Conservation (phyloP, 306 rosid species). For the Rubus idaeus region DNA sequence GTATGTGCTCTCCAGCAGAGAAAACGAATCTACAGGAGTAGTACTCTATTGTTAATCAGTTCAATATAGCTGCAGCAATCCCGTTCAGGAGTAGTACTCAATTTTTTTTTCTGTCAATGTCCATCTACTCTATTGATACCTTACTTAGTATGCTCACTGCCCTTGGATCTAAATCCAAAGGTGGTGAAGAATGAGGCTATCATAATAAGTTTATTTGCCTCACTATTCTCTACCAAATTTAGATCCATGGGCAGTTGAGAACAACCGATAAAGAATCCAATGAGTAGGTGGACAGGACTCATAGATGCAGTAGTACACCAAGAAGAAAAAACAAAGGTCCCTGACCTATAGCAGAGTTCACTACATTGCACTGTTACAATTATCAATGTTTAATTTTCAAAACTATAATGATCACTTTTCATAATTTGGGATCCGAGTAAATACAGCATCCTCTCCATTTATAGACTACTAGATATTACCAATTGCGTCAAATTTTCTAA, state of each 20-base stretch:
- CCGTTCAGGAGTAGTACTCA: background rate
- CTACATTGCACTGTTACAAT: background rate
- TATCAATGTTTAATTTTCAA: background rate
- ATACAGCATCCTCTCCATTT: background rate
- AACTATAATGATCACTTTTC: no score
- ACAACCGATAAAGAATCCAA: background rate
- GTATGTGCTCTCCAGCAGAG: background rate
- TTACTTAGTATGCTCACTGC: background rate
- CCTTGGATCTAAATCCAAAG: background rate
- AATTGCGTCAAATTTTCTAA: background rate
- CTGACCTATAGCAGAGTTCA: background rate
- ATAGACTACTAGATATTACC: background rate
- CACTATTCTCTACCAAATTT: background rate
- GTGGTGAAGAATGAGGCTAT: background rate
- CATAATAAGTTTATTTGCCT: background rate
- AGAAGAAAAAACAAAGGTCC: background rate
- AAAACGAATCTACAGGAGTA: background rate
- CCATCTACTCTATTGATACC: background rate
- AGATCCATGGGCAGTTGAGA: background rate
- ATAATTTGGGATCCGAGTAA: background rate
- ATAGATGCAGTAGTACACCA: background rate
- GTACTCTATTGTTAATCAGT: background rate
- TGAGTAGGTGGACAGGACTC: background rate
- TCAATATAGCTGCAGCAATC: background rate
- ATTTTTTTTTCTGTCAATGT: no score